Evolutionary conservation across 208 protist species (phyloP), one percentile per base, ranked within the genome.

Genomic region (Trypanosoma scelopori): DNA sequence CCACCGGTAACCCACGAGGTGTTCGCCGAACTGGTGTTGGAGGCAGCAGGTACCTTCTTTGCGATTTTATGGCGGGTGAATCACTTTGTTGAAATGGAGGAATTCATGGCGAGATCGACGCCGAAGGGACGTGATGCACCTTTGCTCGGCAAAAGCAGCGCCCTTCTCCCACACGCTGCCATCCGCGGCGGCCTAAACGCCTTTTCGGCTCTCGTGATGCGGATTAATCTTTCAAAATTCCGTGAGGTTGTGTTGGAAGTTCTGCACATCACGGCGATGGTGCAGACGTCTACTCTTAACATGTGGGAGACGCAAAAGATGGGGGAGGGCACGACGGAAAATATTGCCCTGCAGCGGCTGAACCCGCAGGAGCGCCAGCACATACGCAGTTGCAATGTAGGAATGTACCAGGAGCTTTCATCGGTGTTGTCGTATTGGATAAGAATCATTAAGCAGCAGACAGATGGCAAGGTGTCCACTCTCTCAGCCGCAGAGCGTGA

Each of bases 371-470:
- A 88, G 71, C 89, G 93, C 62, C 89, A 93, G 64, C 85, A 91
- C 69, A 79, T 91, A 16, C 84, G 84, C 43, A 84, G 73, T 45
- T 95, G 86, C 75, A 82, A 84, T 53, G 76, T 79, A 0, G 84
- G 82, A 49, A 95, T 95, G 89, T 91, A 92, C 69, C 82, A 92
- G 65, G 86, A 95, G 68, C 86, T 93, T 45, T 74, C 84, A 16
- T 58, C 76, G 25, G 84, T 89, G 22, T 77, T 95, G 16, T 59
- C 71, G 28, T 71, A 81, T 73, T 87, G 87, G 71, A 62, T 93
- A 57, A 74, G 70, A 49, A 74, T 65, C 28, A 56, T 89, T 27
- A 72, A 74, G n/a, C 57, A 71, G 20, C 45, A 65, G 37, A 68
- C 59, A 7, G 23, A 62, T 61, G 58, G 46, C 23, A 50, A n/a